These are phyloP conservation scores for Hanseniaspora lachancei DNA, from an alignment of 805 yeast genomes.

Conservation along the genomic window DNA sequence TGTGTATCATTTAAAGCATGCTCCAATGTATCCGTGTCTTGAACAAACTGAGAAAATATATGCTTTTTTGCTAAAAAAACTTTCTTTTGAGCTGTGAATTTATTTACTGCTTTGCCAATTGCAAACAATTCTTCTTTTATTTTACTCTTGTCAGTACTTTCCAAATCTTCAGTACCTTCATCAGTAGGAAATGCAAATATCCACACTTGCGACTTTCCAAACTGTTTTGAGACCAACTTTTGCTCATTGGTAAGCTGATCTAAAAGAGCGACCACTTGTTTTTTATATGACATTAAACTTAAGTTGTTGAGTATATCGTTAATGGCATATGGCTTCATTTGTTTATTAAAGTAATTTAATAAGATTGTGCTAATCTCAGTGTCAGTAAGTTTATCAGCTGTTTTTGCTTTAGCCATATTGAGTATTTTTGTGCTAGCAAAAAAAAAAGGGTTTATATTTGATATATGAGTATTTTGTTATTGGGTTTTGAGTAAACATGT, in stretches of 20 bases:
- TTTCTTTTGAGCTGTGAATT: not conserved
- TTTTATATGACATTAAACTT: constrained; percentile 30
- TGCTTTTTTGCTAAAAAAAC: not conserved
- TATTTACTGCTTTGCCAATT: not conserved
- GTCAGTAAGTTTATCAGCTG: constrained; percentile 17
- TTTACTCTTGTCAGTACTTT: not conserved
- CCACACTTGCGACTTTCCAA: constrained; percentile 35
- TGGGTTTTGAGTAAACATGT: not conserved
- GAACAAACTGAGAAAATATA: not conserved
- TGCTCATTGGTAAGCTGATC: constrained; percentile 27
- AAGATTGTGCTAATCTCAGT: constrained; percentile 22
- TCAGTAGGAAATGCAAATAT: constrained; percentile 27
- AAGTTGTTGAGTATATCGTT: constrained; percentile 36
- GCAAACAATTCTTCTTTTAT: not conserved
- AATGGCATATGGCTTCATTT: constrained; percentile 37
- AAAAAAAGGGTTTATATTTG: not conserved
- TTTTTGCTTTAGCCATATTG: not conserved
- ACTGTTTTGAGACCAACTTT: constrained; percentile 29
- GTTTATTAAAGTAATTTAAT: constrained; percentile 30
- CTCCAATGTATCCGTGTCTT: not conserved
- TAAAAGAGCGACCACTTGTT: constrained; percentile 27
- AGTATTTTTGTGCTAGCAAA: not conserved
- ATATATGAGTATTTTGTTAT: not conserved
- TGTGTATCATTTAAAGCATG: not conserved
- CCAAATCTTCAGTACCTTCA: constrained; percentile 16